Conservation (phyloP, 106 monocot species). For the Dioscorea zingiberensis region DNA sequence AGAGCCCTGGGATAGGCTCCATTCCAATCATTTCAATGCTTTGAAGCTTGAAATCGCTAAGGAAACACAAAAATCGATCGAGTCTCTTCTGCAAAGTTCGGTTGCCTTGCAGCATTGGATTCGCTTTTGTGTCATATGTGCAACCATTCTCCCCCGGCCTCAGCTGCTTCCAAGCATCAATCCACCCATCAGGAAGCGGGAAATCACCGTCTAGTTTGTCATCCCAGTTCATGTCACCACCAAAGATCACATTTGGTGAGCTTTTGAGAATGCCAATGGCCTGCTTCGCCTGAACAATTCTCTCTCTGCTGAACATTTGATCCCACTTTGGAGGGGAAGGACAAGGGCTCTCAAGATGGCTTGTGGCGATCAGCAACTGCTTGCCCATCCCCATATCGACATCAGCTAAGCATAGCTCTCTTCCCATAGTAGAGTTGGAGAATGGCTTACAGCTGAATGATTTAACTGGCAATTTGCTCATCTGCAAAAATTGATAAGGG, state of each 20-base stretch:
- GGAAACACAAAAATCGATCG: constrained; percentile 56
- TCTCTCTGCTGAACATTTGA: constrained; percentile 56
- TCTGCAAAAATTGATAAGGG: constrained; percentile 42
- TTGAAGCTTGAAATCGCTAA: constrained; percentile 53
- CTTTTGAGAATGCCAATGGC: constrained; percentile 29
- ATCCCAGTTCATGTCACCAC: constrained; percentile 84
- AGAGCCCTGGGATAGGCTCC: constrained; percentile 54
- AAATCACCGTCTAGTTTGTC: constrained; percentile 60
- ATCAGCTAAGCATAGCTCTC: constrained; percentile 53
- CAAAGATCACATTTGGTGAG: constrained; percentile 46
- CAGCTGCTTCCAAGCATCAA: constrained; percentile 48
- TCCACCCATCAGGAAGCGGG: constrained; percentile 49
- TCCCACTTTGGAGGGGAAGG: constrained; percentile 61
- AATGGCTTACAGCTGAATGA: constrained; percentile 42
- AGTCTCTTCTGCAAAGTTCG: constrained; percentile 63
- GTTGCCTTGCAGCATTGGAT: constrained; percentile 53
- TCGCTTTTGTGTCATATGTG: constrained; percentile 70
- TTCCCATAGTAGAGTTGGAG: constrained; percentile 56
- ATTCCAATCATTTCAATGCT: constrained; percentile 76
- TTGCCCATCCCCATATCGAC: constrained; percentile 20
- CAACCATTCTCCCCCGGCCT: constrained; percentile 46
- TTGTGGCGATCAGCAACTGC: constrained; percentile 44
- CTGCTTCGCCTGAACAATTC: constrained; percentile 49
- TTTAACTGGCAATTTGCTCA: constrained; percentile 59
- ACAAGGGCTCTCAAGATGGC: constrained; percentile 66